Conservation (phyloP, 1,284 basidiomycete species). For the Malassezia caprae region DNA sequence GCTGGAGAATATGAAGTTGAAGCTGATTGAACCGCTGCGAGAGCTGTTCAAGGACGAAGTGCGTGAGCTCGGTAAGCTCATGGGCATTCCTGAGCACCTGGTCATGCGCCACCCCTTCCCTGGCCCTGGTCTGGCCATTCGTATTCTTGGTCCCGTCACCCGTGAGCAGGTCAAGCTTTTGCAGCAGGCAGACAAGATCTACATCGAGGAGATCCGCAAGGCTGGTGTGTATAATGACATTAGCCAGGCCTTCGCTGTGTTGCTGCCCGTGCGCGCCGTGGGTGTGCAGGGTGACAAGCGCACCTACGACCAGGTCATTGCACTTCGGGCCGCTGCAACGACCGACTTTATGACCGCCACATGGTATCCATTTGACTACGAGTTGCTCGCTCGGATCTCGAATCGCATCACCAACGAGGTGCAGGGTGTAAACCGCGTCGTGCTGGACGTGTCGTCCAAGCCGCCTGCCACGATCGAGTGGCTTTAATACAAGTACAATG, state of each 20-base stretch:
- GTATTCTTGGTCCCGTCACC: conserved; percentile 88
- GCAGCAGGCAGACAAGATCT: conserved; percentile 91
- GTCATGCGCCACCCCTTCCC: conserved; percentile 99
- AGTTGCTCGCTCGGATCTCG: conserved; percentile 79
- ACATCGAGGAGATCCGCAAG: conserved; percentile 91
- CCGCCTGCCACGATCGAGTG: conserved; percentile 66
- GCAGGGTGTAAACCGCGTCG: conserved; percentile 59
- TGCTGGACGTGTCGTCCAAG: conserved; percentile 81
- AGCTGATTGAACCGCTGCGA: conserved; percentile 91
- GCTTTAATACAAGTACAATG: conserved; percentile 24
- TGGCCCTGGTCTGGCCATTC: conserved; percentile 95
- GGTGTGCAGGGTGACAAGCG: conserved; percentile 95
- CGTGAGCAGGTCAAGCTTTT: conserved; percentile 83
- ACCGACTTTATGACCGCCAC: conserved; percentile 49
- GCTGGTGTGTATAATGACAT: conserved; percentile 89
- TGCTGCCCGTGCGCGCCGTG: conserved; percentile 91
- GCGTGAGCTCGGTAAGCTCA: conserved; percentile 76
- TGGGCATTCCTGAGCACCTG: conserved; percentile 81
- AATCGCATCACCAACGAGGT: conserved; percentile 98
- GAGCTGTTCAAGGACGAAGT: conserved; percentile 99
- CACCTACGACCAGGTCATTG: conserved; percentile 83
- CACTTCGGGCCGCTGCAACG: conserved; percentile 40
- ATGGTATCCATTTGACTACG: conserved; percentile 74
- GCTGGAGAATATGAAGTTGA: conserved; percentile 94
- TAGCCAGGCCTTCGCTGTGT: conserved; percentile 90